Base-by-base conservation (phyloP, 2,329 filamentous ascomycete genomes). In the Pseudogymnoascus sp. region DNA sequence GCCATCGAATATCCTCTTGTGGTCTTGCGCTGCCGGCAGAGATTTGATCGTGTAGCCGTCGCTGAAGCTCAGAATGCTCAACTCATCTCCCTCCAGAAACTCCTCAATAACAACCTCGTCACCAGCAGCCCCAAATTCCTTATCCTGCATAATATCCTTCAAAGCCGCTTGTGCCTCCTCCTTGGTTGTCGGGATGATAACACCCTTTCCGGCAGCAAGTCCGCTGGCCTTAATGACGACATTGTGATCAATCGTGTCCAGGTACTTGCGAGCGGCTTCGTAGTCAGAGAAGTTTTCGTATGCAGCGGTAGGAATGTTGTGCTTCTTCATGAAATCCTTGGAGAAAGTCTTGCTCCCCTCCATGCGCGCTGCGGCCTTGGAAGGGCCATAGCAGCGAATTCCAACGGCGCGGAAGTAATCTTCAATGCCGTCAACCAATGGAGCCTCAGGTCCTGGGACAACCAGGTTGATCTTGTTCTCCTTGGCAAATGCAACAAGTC, bases 291-390 rank as follows among this genome's bases (percentile, higher is more conserved):
- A 97, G 79, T 96, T 97, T 75, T 88, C 85, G 78, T 96, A 97
- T 40, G 84, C 86, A 14, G 95, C 95, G 0, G 95, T 97, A 39
- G 93, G 93, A 70, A 99, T 96, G 71, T 83, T 83, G 77, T 96
- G 86, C 68, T 88, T 86, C 76, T 89, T 88, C 95, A 97, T 99
- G 74, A 97, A 97, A 76, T 97, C 93, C 75, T 99, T 99, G 66
- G 90, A 92, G 76, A 96, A 97, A 10, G 93, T 90, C 81, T 99
- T 99, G 78, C 90, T 96, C 65, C 95, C 95, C 77, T 99, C 95
- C 83, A 99, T 91, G 51, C 85, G 84, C 16, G 95, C 93, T 21
- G 95, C 93, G 60, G 86, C 85, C 77, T 89, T 86, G 64, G 87
- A 89, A 4, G 95, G 95, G 1, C 93, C 95, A 72, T 97, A 97